These are phyloP conservation scores for Hyphodiscus sp. DNA, from an alignment of 2,329 filamentous ascomycete species.

Conservation along the genomic window DNA sequence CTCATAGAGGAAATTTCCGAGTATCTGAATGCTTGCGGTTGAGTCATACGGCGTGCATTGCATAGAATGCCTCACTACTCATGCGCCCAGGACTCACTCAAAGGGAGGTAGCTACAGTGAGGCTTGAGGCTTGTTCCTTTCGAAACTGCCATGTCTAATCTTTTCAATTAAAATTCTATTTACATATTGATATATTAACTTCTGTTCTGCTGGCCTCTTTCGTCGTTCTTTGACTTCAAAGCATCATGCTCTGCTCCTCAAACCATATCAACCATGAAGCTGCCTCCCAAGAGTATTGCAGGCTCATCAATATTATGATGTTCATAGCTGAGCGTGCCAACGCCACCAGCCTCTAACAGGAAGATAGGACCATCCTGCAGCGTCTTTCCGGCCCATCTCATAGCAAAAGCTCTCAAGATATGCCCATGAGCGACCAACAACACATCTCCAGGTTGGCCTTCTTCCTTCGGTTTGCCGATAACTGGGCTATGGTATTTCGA, in stretches of 20 bases:
- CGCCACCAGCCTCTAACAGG: slow-evolving; percentile 81
- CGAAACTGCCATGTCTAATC: too few relatives aligned
- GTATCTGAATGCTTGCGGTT: background rate
- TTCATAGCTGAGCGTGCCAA: slow-evolving; percentile 78
- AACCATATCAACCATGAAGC: slow-evolving; percentile 32
- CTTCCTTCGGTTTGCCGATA: slow-evolving; percentile 47
- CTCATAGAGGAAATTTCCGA: too few relatives aligned
- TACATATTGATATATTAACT: background rate
- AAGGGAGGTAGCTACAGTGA: background rate
- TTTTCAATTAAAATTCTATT: too few relatives aligned
- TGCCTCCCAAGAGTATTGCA: slow-evolving; percentile 70
- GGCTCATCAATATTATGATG: slow-evolving; percentile 73
- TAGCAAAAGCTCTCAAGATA: slow-evolving; percentile 80
- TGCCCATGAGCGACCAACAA: slow-evolving; percentile 85
- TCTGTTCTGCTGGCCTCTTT: background rate
- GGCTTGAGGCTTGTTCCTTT: too few relatives aligned
- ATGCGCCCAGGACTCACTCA: background rate
- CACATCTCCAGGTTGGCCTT: slow-evolving; percentile 46
- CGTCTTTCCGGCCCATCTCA: slow-evolving; percentile 72
- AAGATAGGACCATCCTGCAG: slow-evolving; percentile 68
- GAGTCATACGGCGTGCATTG: background rate
- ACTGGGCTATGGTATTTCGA: slow-evolving; percentile 51
- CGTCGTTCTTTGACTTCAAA: background rate
- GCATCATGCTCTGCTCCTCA: slow-evolving; percentile 14
- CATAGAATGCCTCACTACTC: background rate